phyloP scores from a whole-genome alignment of 1,284 basidiomycete genomes.

The Pseudozyma sp. region DNA sequence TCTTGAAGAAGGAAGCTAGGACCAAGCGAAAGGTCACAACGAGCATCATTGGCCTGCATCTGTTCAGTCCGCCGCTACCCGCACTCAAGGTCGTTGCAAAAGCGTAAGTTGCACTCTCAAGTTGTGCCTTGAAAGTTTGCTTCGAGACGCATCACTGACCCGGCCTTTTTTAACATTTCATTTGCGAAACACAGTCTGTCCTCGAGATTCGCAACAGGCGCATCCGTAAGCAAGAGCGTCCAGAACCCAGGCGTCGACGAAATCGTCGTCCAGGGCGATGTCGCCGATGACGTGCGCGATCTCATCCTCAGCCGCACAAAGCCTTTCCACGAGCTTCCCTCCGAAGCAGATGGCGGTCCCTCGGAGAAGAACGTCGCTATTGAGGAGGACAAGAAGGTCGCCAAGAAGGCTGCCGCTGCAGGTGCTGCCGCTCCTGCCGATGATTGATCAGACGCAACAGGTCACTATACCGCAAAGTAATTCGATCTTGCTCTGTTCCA shows the following conservation, averaged over 20 bases:
- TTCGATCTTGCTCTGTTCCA: no score
- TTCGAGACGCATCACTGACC: neutral
- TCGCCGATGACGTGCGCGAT: constrained; percentile 61
- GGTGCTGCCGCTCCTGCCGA: constrained; percentile 22
- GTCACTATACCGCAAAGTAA: no score
- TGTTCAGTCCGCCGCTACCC: constrained; percentile 65
- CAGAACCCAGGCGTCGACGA: constrained; percentile 65
- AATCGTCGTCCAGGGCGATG: constrained; percentile 68
- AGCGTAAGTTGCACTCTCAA: constrained; percentile 45
- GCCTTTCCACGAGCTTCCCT: constrained; percentile 63
- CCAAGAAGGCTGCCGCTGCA: constrained; percentile 51
- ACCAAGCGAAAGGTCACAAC: constrained; percentile 68
- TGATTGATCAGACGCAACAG: neutral
- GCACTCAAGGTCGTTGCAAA: constrained; percentile 66
- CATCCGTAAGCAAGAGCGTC: constrained; percentile 64
- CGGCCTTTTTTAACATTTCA: constrained; percentile 3
- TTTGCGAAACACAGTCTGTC: constrained; percentile 39
- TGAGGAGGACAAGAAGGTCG: constrained; percentile 63
- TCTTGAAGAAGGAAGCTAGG: constrained; percentile 62
- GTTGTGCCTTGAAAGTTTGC: no score
- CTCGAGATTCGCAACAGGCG: constrained; percentile 66
- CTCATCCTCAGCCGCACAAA: constrained; percentile 60
- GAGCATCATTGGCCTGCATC: constrained; percentile 60
- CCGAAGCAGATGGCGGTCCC: constrained; percentile 58
- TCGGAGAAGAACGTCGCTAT: constrained; percentile 61